A percentile compares a stretch with the other conserved stretches of the same genome.
phyloP scores from a whole-genome alignment of 1,139 yeast species.

The Sugiyamaella neomexicana region DNA sequence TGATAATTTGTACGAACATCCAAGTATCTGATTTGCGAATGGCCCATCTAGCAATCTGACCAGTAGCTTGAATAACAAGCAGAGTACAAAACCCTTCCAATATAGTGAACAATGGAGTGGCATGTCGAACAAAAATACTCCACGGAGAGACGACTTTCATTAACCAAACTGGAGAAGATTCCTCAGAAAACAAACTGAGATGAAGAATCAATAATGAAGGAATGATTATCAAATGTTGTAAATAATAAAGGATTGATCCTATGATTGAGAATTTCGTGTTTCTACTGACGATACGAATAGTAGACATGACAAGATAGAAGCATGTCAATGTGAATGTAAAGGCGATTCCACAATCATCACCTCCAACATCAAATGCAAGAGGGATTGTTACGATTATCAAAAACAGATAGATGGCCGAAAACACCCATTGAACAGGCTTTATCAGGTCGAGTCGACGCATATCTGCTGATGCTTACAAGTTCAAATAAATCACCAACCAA shows the following conservation, averaged over 20 bases:
- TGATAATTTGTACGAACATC: constrained; percentile 72
- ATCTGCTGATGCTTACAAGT: not conserved
- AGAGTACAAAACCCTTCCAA: constrained; percentile 92
- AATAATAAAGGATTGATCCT: constrained; percentile 64
- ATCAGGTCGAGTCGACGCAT: constrained; percentile 3
- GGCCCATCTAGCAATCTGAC: constrained; percentile 77
- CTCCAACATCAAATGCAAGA: constrained; percentile 93
- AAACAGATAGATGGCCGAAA: constrained; percentile 45
- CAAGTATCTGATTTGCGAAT: constrained; percentile 73
- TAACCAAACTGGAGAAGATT: constrained; percentile 34
- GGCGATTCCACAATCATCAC: constrained; percentile 82
- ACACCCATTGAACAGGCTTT: constrained; percentile 32
- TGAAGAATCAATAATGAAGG: constrained; percentile 80
- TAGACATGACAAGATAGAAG: constrained; percentile 70
- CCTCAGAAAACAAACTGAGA: constrained; percentile 53
- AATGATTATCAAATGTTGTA: constrained; percentile 70
- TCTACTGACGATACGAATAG: constrained; percentile 59
- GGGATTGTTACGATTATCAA: constrained; percentile 84
- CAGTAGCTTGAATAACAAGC: constrained; percentile 84
- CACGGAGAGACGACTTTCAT: constrained; percentile 55
- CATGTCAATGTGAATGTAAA: constrained; percentile 74
- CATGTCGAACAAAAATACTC: constrained; percentile 67
- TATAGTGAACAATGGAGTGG: constrained; percentile 86
- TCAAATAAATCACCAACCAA: not conserved
- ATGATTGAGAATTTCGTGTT: constrained; percentile 50